Base-by-base conservation (phyloP, 2,329 filamentous ascomycete species). In the Nemania sp. region DNA sequence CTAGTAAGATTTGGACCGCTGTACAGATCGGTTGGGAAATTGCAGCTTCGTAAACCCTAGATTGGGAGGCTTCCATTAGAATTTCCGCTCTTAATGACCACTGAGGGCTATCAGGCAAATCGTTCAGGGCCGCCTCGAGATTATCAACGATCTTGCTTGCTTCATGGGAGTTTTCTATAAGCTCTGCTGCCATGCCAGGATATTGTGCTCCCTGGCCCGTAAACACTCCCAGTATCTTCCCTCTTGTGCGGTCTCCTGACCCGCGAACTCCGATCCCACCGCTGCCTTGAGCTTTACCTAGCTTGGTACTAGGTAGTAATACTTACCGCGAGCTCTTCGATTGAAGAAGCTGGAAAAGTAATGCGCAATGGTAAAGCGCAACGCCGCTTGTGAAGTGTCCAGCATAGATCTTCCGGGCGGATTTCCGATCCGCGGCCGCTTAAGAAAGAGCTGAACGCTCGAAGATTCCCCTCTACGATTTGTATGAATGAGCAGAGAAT, bases 1-100 rank as follows among this genome's bases (percentile, higher is more conserved):
- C 66, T 1, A 74, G 55, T 5, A 64, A 62, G 5, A 77, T 62
- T 50, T 77, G 75, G 1, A 77, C 19, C 0, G 71, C 73, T 1
- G 73, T 75, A 61, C 49, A 52, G 6, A 52, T 3, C 6, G 49
- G 41, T 15, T 52, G 49, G 5, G 49, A 52, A 7, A 26, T 9
- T 1, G 22, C 14, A 6, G 22, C 22, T 23, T 41, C 11, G 7
- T 24, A 7, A 6, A 41, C 5, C 2, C 19, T 12, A 26, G 22
- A 26, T 15, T 11, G 7, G 5, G 20, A 5, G 9, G 24, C 37
- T 6, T 12, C 14, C 1, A 26, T 12, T 7, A 41, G 3, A n/a
- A n/a, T n/a, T 20, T 41, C 37, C 4, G 9, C 12, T 1, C 5
- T 2, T 2, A 41, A 22, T n/a, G 20, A 24, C 37, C 37, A 41